Conservation (phyloP, 2,329 filamentous ascomycete species). For the Coniochaeta sp. region DNA sequence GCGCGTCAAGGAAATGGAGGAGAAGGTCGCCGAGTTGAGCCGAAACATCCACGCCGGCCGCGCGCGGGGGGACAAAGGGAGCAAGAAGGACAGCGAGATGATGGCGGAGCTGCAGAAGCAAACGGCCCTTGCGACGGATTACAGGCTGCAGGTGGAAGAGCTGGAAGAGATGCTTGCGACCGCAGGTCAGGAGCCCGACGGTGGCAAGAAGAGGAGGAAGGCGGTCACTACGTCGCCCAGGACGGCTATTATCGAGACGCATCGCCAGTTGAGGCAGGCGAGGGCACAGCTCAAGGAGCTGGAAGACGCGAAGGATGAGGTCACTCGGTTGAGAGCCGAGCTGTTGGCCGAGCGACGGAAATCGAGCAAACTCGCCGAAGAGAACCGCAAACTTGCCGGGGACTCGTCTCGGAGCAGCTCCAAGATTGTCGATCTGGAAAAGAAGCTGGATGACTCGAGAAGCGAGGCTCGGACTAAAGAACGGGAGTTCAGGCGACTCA, state of each 20-base stretch:
- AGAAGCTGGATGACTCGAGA: constrained; percentile 13
- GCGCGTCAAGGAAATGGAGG: constrained; percentile 58
- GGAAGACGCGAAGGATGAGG: constrained; percentile 42
- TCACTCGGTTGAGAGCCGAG: constrained; percentile 42
- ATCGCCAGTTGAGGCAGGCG: constrained; percentile 46
- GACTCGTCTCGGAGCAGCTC: constrained; percentile 19
- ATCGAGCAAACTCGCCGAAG: constrained; percentile 26
- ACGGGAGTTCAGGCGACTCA: constrained; percentile 29
- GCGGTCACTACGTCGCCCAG: constrained; percentile 36
- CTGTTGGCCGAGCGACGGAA: constrained; percentile 40
- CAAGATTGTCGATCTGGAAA: constrained; percentile 21
- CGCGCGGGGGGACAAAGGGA: constrained; percentile 25
- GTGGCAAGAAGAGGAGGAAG: constrained; percentile 24
- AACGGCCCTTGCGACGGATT: constrained; percentile 49
- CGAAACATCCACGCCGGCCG: constrained; percentile 38
- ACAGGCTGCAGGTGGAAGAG: constrained; percentile 52
- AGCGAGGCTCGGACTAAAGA: constrained; percentile 17
- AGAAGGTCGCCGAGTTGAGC: constrained; percentile 52
- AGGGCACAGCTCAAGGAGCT: constrained; percentile 47
- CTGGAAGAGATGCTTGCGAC: constrained; percentile 44
- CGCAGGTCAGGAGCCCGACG: constrained; percentile 21
- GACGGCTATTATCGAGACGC: constrained; percentile 45
- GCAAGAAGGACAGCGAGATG: constrained; percentile 38
- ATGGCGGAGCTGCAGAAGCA: constrained; percentile 49
- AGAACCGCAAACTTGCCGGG: constrained; percentile 23